Base-by-base conservation (phyloP, 768 basidiomycete species). In the Suillus decipiens region DNA sequence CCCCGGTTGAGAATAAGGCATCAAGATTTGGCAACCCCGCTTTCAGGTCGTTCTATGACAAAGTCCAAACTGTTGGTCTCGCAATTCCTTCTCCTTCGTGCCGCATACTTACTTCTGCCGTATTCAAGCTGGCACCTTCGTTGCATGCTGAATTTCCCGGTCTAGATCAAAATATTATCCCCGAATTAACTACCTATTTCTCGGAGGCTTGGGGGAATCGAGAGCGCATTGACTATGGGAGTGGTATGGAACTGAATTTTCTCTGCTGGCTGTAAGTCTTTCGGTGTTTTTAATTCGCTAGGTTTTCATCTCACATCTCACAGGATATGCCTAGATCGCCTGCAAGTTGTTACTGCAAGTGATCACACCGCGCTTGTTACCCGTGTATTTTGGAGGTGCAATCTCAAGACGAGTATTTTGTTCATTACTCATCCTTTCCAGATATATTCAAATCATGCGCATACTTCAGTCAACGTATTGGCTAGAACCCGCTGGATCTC, bases 171-270 rank as follows among this genome's bases (percentile, higher is more conserved):
- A 85, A 85, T 4, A 83, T 87, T 0, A 81, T 86, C 4, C 71
- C 79, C 5, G 96, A 98, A 71, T 75, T 97, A 4, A 84, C 88
- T 2, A 81, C 79, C 0, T 99, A 99, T 73, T 90, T 99, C 70
- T 77, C 81, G 42, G 93, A 96, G 71, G 78, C 89, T 17, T 99
- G 96, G 96, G 97, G 97, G 0, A 97, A 92, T 73, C 80, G 90
- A 34, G 86, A 89, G 55, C 81, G 97, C 10, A 95, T 99, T 60
- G 97, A 99, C 76, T 99, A 99, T 76, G 97, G 97, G n/a, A 97
- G 95, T 69, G 97, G 97, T 15, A 99, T 99, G 96, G 97, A 99
- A 72, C 82, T 99, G 50, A 96, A 98, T 76, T 99, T 98, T 71
- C 64, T 99, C 3, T 98, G 96, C 70, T 98, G 95, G 95, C 72